Evolutionary conservation across 495 filamentous ascomycete genomes (phyloP).

Genomic region (Talaromyces thailandensis): DNA sequence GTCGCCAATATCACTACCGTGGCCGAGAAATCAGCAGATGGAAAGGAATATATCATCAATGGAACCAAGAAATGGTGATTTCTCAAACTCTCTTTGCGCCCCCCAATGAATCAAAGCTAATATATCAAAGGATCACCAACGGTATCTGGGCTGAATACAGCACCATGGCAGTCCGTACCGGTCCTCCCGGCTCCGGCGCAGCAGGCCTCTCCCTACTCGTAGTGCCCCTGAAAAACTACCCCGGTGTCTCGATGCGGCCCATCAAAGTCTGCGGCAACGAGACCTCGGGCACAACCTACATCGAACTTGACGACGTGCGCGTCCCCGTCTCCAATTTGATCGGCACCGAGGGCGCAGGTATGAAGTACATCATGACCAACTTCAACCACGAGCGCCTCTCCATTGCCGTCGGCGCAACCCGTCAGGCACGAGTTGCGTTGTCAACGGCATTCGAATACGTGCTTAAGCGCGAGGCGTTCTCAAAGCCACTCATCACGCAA

Average conservation of each 20-base stretch:
- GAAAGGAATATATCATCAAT: slow-evolving; percentile 61
- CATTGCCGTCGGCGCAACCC: slow-evolving; percentile 53
- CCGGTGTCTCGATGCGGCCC: slow-evolving; percentile 57
- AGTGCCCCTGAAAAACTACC: slow-evolving; percentile 53
- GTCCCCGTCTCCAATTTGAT: slow-evolving; percentile 63
- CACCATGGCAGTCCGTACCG: slow-evolving; percentile 69
- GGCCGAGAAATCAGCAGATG: slow-evolving; percentile 52
- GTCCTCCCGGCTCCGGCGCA: slow-evolving; percentile 47
- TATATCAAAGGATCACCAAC: slow-evolving; percentile 55
- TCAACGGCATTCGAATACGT: slow-evolving; percentile 57
- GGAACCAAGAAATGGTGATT: slow-evolving; percentile 68
- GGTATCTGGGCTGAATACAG: slow-evolving; percentile 67
- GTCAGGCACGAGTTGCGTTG: slow-evolving; percentile 56
- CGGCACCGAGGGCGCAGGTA: slow-evolving; percentile 60
- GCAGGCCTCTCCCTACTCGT: slow-evolving; percentile 55
- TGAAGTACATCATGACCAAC: slow-evolving; percentile 74
- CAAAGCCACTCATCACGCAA: slow-evolving; percentile 64
- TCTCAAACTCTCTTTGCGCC: neutral
- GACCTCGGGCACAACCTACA: slow-evolving; percentile 63
- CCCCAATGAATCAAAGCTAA: neutral
- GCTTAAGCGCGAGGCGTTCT: slow-evolving; percentile 66
- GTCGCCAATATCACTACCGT: slow-evolving; percentile 63
- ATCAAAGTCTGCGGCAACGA: slow-evolving; percentile 52
- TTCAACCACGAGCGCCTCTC: slow-evolving; percentile 74
- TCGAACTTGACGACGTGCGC: slow-evolving; percentile 64